Conservation (phyloP, 169 alveolate species). For the Cryptosporidium canis region DNA sequence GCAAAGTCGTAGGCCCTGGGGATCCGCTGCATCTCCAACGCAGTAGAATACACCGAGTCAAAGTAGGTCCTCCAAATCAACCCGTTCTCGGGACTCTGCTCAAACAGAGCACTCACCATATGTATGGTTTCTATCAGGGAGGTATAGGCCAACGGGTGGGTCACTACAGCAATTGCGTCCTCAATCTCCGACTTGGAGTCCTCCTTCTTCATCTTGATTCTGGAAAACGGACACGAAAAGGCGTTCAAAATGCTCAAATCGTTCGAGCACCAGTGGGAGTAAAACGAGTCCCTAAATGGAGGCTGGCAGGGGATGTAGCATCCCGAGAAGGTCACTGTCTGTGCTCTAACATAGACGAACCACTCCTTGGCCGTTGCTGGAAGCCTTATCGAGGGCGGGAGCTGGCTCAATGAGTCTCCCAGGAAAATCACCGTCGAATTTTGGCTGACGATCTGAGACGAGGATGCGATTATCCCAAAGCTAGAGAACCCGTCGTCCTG, state of each 20-base stretch:
- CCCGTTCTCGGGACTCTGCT: background rate
- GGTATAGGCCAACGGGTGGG: slow-evolving; percentile 66
- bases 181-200: slow-evolving; percentile 37
- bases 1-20: slow-evolving; percentile 51
- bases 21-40: slow-evolving; percentile 9
- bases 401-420: slow-evolving; percentile 49
- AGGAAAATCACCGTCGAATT: slow-evolving; percentile 47
- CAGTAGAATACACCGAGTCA: slow-evolving; percentile 19
- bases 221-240: slow-evolving; percentile 50
- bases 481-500: slow-evolving; percentile 66
- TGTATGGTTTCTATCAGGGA: slow-evolving; percentile 44
- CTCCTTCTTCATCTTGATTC: background rate
- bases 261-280: slow-evolving; percentile 63
- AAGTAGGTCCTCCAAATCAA: slow-evolving; percentile 42
- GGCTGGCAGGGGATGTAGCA: slow-evolving; percentile 61
- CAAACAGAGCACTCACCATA: slow-evolving; percentile 41
- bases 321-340: slow-evolving; percentile 55
- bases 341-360: slow-evolving; percentile 55
- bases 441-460: slow-evolving; percentile 22
- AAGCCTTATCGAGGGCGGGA: slow-evolving; percentile 51
- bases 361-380: slow-evolving; percentile 64
- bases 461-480: slow-evolving; percentile 59
- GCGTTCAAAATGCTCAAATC: slow-evolving; percentile 51
- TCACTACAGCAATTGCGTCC: slow-evolving; percentile 54
- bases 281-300: background rate